Conservation (phyloP, 2,329 filamentous ascomycete species). For the Daldinia sp. region DNA sequence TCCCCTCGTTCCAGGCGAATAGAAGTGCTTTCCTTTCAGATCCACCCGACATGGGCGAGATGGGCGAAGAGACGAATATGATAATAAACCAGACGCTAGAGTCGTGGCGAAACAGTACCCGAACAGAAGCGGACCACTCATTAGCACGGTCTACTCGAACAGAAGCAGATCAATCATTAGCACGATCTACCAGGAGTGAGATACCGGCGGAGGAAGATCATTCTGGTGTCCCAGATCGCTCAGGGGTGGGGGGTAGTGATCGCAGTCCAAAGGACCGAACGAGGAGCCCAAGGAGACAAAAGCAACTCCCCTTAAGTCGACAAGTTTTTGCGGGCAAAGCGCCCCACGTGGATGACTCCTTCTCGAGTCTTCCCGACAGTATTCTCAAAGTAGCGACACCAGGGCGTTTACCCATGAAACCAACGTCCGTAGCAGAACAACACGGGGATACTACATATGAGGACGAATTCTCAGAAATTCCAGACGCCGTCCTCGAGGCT, state of each 20-base stretch:
- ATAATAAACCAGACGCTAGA: constrained; percentile 69
- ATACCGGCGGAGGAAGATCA: constrained; percentile 27
- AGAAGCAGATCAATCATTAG: constrained; percentile 24
- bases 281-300: constrained; percentile 54
- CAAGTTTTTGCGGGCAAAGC: constrained; percentile 53
- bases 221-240: constrained; percentile 17
- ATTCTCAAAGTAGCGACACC: constrained; percentile 52
- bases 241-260: constrained; percentile 19
- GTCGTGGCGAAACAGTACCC: constrained; percentile 58
- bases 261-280: constrained; percentile 37
- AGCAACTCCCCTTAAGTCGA: constrained; percentile 51
- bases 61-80: constrained; percentile 67
- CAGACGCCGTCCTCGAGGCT: constrained; percentile 62
- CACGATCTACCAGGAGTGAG: constrained; percentile 37
- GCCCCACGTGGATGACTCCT: constrained; percentile 51
- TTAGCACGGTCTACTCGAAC: constrained; percentile 42
- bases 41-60: constrained; percentile 64
- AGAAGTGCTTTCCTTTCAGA: constrained; percentile 53
- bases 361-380: constrained; percentile 54
- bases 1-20: constrained; percentile 63
- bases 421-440: constrained; percentile 32
- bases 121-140: constrained; percentile 37
- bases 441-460: constrained; percentile 59
- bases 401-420: constrained; percentile 44
- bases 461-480: constrained; percentile 70